Base-by-base conservation (phyloP, 1,284 basidiomycete genomes). In the Cryptococcus sp. region DNA sequence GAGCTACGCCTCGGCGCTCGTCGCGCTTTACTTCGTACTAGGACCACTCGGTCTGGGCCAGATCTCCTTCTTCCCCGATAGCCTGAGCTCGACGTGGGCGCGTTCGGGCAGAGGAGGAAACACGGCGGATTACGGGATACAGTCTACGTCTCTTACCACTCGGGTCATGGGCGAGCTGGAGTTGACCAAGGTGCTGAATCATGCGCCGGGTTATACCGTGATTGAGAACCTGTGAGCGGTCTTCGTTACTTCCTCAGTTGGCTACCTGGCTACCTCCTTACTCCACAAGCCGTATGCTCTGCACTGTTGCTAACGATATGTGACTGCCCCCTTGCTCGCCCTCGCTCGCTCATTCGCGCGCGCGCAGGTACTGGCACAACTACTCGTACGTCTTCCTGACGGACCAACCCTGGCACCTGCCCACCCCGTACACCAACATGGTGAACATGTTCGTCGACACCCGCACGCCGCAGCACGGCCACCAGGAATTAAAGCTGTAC, bases 391-490 rank as follows among this genome's bases (percentile, higher is more conserved):
- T 64, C 46, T 60, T 71, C 54, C 45, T 72, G 17, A 67, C 69
- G n/a, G 62, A 69, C 30, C 60, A 85, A 79, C 75, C 85, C 84
- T 48, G 83, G 57, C 7, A 84, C 80, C 67, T 85, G 79, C 76
- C 83, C 81, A 47, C 41, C 38, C 57, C 47, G 3, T 35, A 35
- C 35, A 30, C 25, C 27, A 23, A 50, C 15, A 30, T 50, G 6
- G 38, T 50, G 7, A 38, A 46, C 17, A 77, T 20, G 61, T 30
- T 57, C 54, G 41, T 50, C 27, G 23, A 58, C 22, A 27, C 43
- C 38, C 39, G 55, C 7, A 40, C 22, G 41, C 48, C 47, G 2
- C 38, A 46, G 25, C 13, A 51, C 20, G 54, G 52, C 47, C 50
- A 53, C 27, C 43, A 47, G 22, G 40, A 45, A 17, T 46, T 64